Evolutionary conservation across 257 asterid species (phyloP).

Genomic region (Penstemon newberryi): DNA sequence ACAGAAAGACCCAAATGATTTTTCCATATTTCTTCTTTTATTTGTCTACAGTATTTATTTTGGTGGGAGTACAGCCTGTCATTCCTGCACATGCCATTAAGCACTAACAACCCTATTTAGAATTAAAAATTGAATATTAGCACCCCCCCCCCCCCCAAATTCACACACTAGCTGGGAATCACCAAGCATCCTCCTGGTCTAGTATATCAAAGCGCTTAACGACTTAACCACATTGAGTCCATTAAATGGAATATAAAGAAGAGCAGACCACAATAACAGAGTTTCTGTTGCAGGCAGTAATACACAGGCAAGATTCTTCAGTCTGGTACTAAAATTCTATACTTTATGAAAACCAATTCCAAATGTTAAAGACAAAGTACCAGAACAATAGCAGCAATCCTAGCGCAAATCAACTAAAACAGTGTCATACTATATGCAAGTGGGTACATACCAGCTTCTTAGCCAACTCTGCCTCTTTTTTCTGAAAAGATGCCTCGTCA

Average conservation of each 20-base stretch:
- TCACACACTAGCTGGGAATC: slow-evolving; percentile 1
- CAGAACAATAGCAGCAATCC: slow-evolving; percentile 1
- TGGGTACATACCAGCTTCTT: slow-evolving; percentile 67
- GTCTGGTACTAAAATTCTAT: slow-evolving; percentile 1
- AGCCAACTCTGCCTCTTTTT: slow-evolving; percentile 87
- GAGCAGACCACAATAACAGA: too few species aligned
- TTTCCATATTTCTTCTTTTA: background rate
- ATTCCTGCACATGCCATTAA: too few species aligned
- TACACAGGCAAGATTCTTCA: slow-evolving; percentile 5
- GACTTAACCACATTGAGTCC: too few species aligned
- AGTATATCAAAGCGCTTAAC: background rate
- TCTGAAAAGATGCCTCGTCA: slow-evolving; percentile 88
- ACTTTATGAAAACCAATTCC: background rate
- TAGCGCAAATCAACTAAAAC: slow-evolving; percentile 9
- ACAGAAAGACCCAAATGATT: background rate
- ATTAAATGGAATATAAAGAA: too few species aligned
- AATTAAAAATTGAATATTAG: background rate
- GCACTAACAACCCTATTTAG: background rate
- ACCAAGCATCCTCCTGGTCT: slow-evolving; percentile 5
- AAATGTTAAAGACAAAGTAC: slow-evolving; percentile 8
- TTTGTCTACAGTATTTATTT: background rate
- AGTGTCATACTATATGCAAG: slow-evolving; percentile 18
- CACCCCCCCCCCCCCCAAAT: background rate
- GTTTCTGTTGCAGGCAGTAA: too few species aligned
- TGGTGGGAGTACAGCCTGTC: too few species aligned